Base-by-base conservation (phyloP, 805 yeast genomes). In the Wickerhamiella shivajii region DNA sequence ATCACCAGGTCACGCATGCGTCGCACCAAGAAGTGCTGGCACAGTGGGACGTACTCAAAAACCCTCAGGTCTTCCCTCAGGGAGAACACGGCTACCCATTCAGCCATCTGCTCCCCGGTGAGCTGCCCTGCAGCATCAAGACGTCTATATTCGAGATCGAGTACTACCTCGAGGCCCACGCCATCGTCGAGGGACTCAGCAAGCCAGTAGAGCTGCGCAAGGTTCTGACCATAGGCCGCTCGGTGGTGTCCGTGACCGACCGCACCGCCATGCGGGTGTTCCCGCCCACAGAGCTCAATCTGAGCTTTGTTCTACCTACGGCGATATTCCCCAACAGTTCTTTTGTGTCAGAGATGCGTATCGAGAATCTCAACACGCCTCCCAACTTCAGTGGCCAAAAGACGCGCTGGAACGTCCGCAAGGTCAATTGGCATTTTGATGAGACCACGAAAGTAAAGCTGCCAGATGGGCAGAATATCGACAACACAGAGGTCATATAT, bases 231-330 rank as follows among this genome's bases (percentile, higher is more conserved):
- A 63, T 90, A 2, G 65, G 77, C 28, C 66, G 98, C 46, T 77
- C 92, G 37, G 70, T 87, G 19, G 53, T 80, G 16, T 61, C 81
- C 29, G 87, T 90, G 5, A 79, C 80, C 2, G 95, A 85, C 51
- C 66, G 84, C 45, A 81, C 79, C 49, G 80, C 94, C 1, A 58
- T 83, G 24, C 67, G 99, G 40, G 80, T 90, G 1, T 90, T 90
- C 55, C 98, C 98, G 1, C 97, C 99, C 6, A 87, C 97, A 0
- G 79, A 77, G 27, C 75, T 90, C 23, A 75, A 83, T 3, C 92
- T 94, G 5, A 71, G 77, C 18, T 90, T 93, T 6, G 77, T 75
- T 11, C 60, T 90, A 31, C 98, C 98, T 2, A 78, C 78, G 42
- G 93, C 84, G 11, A 67, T 80, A 20, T 80, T 80, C 53, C 97